Base-by-base conservation (phyloP, 495 filamentous ascomycete species). In the Hyaloscypha variabilis region DNA sequence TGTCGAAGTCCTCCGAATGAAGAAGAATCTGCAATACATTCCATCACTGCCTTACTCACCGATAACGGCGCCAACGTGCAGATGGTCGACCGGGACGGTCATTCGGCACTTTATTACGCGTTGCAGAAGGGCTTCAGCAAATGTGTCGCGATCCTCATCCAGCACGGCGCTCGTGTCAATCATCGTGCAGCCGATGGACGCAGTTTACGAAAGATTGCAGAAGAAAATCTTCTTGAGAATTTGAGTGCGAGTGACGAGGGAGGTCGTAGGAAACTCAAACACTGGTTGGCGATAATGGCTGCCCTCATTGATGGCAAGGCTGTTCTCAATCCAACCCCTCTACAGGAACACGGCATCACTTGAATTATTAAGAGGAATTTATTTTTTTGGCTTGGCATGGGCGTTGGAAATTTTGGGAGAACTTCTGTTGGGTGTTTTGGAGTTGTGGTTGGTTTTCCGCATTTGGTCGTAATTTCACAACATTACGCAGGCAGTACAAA, bases 41-140 rank as follows among this genome's bases (percentile, higher is more conserved):
- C 17, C 23, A 51, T 51, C 23, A 24, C 23, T 17, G 49, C 49
- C 3, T 51, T 51, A 51, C 49, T 51, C 23, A 19, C 19, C 19
- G 19, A 51, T n/a, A 4, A 51, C 49, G 23, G 23, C 6, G 49
- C 49, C 23, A 51, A 51, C 19, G 49, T 51, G 17, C 49, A 51
- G 19, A 51, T 51, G 49, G 23, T 19, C 19, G 49, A 51, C 23
- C 17, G 49, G 49, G 14, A 51, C 14, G 49, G 49, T 24, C 49
- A 51, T 51, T n/a, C 49, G 19, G 49, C 49, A n/a, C 19, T 51
- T 51, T 51, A 51, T 24, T 51, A 51, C 23, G 49, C 49, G 17
- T 19, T 51, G 23, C 19, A n/a, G 49, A 51, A 51, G 23, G 49
- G 49, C 17, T 51, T 51, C 49, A 51, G 49, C 14, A 51, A 51